phyloP scores from a whole-genome alignment of 306 rosid genomes.

The Nissolia schottii region DNA sequence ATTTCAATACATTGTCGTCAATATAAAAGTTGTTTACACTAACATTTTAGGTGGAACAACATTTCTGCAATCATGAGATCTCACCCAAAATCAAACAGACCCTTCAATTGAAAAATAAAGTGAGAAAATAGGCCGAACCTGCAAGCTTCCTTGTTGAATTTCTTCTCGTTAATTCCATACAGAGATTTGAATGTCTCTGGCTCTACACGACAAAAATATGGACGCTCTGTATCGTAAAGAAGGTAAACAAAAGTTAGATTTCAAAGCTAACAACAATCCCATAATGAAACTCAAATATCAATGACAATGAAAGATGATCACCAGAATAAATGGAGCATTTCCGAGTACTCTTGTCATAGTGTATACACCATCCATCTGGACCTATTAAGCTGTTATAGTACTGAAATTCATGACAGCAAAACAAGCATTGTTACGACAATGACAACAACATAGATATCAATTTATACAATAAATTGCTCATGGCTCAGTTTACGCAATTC shows the following conservation, averaged over 20 bases:
- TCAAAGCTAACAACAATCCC: not conserved
- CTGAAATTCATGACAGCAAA: constrained; percentile 39
- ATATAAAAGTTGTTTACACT: no score
- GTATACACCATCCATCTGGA: constrained; percentile 86
- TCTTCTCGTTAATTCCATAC: constrained; percentile 58
- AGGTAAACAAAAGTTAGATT: not conserved
- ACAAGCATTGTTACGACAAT: not conserved
- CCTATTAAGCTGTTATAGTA: constrained; percentile 77
- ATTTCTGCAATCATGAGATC: not conserved
- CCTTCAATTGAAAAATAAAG: not conserved
- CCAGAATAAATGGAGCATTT: constrained; percentile 86
- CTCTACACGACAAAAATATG: constrained; percentile 85
- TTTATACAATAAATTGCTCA: not conserved
- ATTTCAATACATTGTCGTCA: no score
- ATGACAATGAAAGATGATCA: constrained; percentile 13
- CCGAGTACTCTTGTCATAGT: constrained; percentile 66
- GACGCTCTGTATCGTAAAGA: constrained; percentile 66
- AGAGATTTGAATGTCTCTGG: constrained; percentile 57
- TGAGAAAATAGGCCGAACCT: constrained; percentile 44
- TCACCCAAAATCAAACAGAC: not conserved
- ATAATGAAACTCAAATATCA: not conserved
- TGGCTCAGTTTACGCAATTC: not conserved
- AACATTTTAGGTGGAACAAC: not conserved
- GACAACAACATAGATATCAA: not conserved
- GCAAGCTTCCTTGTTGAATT: constrained; percentile 83